phyloP scores from a whole-genome alignment of 192 early-diverging fungal genomes.

The Jimgerdemannia lactiflua region DNA sequence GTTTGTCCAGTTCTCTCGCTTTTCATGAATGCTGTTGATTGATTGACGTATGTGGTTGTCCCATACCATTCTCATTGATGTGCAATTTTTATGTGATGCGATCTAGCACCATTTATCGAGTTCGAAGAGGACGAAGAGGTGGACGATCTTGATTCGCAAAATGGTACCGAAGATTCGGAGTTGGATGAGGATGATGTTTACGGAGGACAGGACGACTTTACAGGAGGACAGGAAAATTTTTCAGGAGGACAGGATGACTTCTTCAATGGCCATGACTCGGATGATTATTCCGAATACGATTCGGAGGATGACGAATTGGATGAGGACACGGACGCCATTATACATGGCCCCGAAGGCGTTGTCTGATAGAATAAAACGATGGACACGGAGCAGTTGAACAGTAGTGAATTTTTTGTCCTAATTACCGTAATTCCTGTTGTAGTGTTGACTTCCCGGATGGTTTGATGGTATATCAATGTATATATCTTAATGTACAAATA shows the following conservation, averaged over 20 bases:
- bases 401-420: too few species aligned
- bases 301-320: neutral
- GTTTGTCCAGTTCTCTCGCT: conserved; percentile 9
- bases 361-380: too few species aligned
- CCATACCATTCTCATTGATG: neutral
- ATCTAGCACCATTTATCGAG: neutral
- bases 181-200: conserved; percentile 7
- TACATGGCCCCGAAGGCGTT: too few species aligned
- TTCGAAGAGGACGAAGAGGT: conserved; percentile 36
- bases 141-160: conserved; percentile 21
- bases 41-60: neutral
- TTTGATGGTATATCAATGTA: too few species aligned
- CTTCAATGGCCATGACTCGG: neutral
- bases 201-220: neutral
- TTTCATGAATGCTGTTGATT: neutral
- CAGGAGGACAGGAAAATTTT: too few species aligned
- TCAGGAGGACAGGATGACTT: neutral
- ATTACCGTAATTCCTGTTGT: too few species aligned
- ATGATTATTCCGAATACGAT: neutral
- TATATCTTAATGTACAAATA: too few species aligned
- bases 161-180: conserved; percentile 5
- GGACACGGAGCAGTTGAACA: too few species aligned
- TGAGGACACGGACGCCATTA: neutral
- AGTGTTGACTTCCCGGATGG: too few species aligned
- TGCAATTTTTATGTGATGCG: neutral